Percentiles rank a stretch among this genome's conserved stretches.
These are phyloP conservation scores for Neurospora sp. DNA, from an alignment of 495 filamentous ascomycete genomes.

Conservation along the genomic window DNA sequence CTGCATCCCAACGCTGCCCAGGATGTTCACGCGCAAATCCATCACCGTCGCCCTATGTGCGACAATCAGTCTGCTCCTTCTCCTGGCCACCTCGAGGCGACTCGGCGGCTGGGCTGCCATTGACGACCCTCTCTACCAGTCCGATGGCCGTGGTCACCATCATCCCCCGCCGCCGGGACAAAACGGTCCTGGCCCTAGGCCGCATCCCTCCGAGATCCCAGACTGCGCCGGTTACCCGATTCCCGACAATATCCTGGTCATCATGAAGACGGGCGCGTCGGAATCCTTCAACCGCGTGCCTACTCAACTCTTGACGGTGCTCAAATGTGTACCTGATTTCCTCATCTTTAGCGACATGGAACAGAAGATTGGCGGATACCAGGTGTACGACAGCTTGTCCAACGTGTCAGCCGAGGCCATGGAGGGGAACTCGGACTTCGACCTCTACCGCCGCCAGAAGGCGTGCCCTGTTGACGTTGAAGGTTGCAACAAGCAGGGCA, in stretches of 20 bases:
- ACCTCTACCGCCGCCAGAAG: constrained; percentile 42
- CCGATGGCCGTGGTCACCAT: not conserved
- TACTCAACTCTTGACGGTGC: constrained; percentile 43
- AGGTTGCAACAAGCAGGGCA: constrained; percentile 26
- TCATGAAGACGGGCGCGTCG: constrained; percentile 49
- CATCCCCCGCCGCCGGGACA: not conserved
- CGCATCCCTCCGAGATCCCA: constrained; percentile 5
- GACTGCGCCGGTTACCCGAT: constrained; percentile 28
- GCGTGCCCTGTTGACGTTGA: constrained; percentile 31
- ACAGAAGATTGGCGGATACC: constrained; percentile 36
- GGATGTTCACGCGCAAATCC: constrained; percentile 11
- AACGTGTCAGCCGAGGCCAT: constrained; percentile 29
- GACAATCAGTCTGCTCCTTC: constrained; percentile 13
- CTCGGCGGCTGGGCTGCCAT: constrained; percentile 19
- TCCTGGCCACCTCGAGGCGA: constrained; percentile 20
- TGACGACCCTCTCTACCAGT: constrained; percentile 7
- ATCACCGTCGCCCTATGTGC: constrained; percentile 8
- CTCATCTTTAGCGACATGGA: constrained; percentile 51
- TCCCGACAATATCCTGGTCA: constrained; percentile 30
- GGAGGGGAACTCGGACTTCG: constrained; percentile 38
- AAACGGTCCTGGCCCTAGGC: not conserved
- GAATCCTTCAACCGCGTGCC: constrained; percentile 43
- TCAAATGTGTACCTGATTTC: constrained; percentile 42
- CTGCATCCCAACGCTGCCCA: constrained; percentile 3
- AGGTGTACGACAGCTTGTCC: constrained; percentile 42